phyloP scores from a whole-genome alignment of 768 basidiomycete genomes.

The Hebeloma cylindrosporum region DNA sequence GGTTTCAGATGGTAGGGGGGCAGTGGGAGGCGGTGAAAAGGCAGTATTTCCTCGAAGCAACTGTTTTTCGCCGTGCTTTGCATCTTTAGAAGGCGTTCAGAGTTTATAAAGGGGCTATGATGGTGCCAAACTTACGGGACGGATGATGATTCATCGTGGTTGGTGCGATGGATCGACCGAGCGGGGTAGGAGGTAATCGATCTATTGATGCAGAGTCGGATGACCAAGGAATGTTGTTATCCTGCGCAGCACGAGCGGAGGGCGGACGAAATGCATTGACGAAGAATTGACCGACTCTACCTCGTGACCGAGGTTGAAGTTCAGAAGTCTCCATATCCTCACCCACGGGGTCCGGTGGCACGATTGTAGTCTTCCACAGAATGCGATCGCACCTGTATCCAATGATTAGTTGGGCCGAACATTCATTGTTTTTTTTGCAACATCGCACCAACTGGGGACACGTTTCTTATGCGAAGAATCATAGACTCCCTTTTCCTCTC shows the following conservation, averaged over 20 bases:
- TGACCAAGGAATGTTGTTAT: slow-evolving; percentile 35
- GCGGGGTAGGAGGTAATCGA: neutral
- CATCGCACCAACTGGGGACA: slow-evolving; percentile 89
- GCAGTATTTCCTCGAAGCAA: slow-evolving; percentile 19
- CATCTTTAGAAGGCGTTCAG: neutral
- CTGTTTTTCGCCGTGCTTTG: slow-evolving; percentile 2
- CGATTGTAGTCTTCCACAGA: slow-evolving; percentile 74
- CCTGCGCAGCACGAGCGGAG: slow-evolving; percentile 36
- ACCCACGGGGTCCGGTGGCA: slow-evolving; percentile 38
- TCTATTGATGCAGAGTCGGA: slow-evolving; percentile 16
- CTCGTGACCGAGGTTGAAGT: slow-evolving; percentile 29
- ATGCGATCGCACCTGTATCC: slow-evolving; percentile 78
- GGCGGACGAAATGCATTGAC: slow-evolving; percentile 52
- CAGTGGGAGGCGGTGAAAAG: slow-evolving; percentile 28
- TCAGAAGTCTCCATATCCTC: slow-evolving; percentile 31
- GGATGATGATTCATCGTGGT: neutral
- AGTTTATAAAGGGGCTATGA: neutral
- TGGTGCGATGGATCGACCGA: neutral
- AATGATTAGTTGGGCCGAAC: slow-evolving; percentile 21
- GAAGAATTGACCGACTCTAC: slow-evolving; percentile 50
- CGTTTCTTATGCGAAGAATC: slow-evolving; percentile 81
- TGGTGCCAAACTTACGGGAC: neutral
- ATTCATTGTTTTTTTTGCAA: too few relatives aligned
- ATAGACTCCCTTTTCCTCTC: slow-evolving; percentile 65
- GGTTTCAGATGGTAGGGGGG: slow-evolving; percentile 17